These are phyloP conservation scores for Eutrema salsugineum DNA, from an alignment of 441 rosid genomes.

Conservation along the genomic window DNA sequence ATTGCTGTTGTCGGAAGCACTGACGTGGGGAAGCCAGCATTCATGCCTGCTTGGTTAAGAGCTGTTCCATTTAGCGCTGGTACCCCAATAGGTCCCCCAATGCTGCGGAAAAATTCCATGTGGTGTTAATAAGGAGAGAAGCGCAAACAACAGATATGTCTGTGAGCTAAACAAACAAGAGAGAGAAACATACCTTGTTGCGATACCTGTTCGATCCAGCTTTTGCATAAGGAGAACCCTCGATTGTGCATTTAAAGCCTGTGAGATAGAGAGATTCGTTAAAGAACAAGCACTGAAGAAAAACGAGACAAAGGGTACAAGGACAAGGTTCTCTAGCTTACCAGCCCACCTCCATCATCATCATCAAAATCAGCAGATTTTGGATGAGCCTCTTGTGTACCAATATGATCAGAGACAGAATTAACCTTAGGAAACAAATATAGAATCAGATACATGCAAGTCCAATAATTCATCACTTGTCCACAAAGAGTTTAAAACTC, in stretches of 20 bases:
- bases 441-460: background rate
- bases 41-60: conserved; percentile 42
- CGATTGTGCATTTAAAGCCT: conserved; percentile 90
- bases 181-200: conserved; percentile 56
- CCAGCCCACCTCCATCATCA: conserved; percentile 96
- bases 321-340: conserved; percentile 34
- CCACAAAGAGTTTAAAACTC: conserved; percentile 7
- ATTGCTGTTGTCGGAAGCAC: conserved; percentile 48
- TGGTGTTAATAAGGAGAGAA: background rate
- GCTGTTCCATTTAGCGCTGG: conserved; percentile 62
- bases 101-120: conserved; percentile 37
- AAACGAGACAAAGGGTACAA: background rate
- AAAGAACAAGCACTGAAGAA: background rate
- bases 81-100: conserved; percentile 65
- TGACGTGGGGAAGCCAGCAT: conserved; percentile 46
- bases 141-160: background rate
- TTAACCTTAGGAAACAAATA: conserved; percentile 49
- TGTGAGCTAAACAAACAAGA: background rate
- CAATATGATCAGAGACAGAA: conserved; percentile 86
- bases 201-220: conserved; percentile 85
- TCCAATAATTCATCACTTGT: background rate
- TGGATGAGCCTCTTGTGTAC: conserved; percentile 61
- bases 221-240: conserved; percentile 83
- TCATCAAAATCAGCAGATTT: conserved; percentile 95
- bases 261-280: conserved; percentile 18